phyloP scores from a whole-genome alignment of 257 asterid genomes.

The Salvia hispanica region DNA sequence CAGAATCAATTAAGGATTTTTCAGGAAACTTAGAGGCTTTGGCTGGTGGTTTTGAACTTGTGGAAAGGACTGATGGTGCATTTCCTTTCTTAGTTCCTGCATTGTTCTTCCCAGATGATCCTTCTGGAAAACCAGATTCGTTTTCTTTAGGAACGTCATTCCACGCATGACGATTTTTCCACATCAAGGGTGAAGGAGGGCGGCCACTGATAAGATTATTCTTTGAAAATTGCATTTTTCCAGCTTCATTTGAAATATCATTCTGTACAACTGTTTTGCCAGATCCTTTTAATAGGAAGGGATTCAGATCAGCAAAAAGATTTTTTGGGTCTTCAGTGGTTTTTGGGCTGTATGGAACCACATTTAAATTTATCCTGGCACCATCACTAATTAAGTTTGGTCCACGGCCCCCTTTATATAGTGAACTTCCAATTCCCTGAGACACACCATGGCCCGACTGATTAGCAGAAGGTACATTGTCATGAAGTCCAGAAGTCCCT shows the following conservation, averaged over 20 bases:
- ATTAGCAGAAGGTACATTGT: conserved; percentile 45
- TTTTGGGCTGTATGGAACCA: conserved; percentile 63
- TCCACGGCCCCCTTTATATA: conserved; percentile 76
- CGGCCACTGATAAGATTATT: conserved; percentile 43
- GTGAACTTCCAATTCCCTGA: conserved; percentile 60
- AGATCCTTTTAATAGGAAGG: conserved; percentile 83
- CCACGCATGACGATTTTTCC: conserved; percentile 65
- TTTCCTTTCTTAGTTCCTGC: conserved; percentile 46
- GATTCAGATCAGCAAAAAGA: conserved; percentile 96
- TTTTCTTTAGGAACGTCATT: conserved; percentile 65
- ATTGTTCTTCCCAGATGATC: conserved; percentile 45
- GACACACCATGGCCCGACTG: conserved; percentile 59
- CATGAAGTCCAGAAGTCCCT: conserved; percentile 62
- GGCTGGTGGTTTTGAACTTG: conserved; percentile 49
- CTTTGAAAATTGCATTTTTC: conserved; percentile 57
- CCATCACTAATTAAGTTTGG: conserved; percentile 67
- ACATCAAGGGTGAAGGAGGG: conserved; percentile 74
- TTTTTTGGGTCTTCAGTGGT: conserved; percentile 70
- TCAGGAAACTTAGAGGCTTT: conserved; percentile 43
- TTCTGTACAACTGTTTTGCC: conserved; percentile 54
- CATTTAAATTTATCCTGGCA: conserved; percentile 67
- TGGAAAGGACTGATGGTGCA: conserved; percentile 50
- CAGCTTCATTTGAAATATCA: conserved; percentile 54
- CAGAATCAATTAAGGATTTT: conserved; percentile 35
- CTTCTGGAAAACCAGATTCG: conserved; percentile 44